phyloP scores from a whole-genome alignment of 306 rosid species.

The Luffa aegyptiaca region DNA sequence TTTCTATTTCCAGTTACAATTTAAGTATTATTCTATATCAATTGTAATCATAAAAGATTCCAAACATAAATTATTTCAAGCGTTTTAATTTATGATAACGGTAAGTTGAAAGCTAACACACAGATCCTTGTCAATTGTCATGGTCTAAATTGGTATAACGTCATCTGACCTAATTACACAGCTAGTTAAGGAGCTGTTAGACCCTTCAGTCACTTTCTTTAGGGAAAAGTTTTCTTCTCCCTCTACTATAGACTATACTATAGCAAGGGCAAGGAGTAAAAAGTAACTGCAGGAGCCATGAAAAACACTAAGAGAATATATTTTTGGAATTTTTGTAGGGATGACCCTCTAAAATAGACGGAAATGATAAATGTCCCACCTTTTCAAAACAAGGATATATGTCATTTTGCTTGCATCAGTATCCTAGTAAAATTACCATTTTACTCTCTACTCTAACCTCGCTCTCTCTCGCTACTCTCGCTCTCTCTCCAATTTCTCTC shows the following conservation, averaged over 20 bases:
- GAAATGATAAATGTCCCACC: too few species aligned
- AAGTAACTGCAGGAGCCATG: background rate
- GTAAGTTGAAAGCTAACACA: background rate
- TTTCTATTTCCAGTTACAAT: background rate
- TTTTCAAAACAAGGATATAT: too few species aligned
- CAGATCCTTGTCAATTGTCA: background rate
- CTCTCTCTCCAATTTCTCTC: too few species aligned
- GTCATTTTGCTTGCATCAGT: too few species aligned
- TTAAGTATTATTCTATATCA: background rate
- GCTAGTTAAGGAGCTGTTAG: background rate
- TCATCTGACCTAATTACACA: background rate
- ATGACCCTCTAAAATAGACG: too few species aligned
- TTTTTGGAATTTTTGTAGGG: too few species aligned
- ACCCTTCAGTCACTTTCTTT: background rate
- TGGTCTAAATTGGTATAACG: background rate
- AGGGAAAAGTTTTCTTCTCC: background rate
- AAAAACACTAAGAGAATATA: background rate
- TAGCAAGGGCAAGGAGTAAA: background rate
- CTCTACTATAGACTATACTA: background rate
- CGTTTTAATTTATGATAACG: background rate
- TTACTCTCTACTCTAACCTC: too few species aligned
- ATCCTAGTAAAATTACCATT: too few species aligned
- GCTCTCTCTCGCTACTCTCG: too few species aligned
- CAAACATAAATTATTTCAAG: background rate
- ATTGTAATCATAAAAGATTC: background rate